These are phyloP conservation scores for Saxophila tyrrhenica DNA, from an alignment of 495 filamentous ascomycete species.

Conservation along the genomic window DNA sequence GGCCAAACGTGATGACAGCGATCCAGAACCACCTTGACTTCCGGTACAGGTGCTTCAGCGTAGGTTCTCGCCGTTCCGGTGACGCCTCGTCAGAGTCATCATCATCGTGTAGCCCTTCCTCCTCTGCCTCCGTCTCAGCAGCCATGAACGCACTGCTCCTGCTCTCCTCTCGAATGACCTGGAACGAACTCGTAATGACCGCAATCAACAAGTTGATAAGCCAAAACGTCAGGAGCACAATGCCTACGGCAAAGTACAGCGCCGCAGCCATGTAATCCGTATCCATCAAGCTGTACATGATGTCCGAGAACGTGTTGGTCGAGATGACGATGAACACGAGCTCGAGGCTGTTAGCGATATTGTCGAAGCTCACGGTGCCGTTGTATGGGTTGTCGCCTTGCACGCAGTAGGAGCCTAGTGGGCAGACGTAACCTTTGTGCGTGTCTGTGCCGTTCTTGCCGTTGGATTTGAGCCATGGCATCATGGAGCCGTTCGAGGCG, in stretches of 20 bases:
- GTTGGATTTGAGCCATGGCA: slow-evolving; percentile 54
- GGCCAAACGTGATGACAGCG: slow-evolving; percentile 60
- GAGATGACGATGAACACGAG: slow-evolving; percentile 99
- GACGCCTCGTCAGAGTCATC: slow-evolving; percentile 27
- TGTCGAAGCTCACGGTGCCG: slow-evolving; percentile 86
- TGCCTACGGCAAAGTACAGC: slow-evolving; percentile 62
- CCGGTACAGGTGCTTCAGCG: slow-evolving; percentile 57
- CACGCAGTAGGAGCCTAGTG: slow-evolving; percentile 67
- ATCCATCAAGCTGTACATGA: slow-evolving; percentile 85
- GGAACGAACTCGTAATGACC: slow-evolving; percentile 96
- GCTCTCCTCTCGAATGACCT: slow-evolving; percentile 95
- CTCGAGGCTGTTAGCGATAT: slow-evolving; percentile 81
- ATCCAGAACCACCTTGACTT: slow-evolving; percentile 73
- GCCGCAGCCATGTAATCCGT: slow-evolving; percentile 82
- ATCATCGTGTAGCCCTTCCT: slow-evolving; percentile 25
- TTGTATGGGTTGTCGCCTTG: slow-evolving; percentile 71
- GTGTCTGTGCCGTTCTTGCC: slow-evolving; percentile 33
- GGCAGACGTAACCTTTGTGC: slow-evolving; percentile 88
- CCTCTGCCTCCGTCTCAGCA: slow-evolving; percentile 41
- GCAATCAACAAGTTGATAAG: slow-evolving; percentile 93
- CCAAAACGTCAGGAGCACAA: slow-evolving; percentile 93
- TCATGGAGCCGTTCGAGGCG: slow-evolving; percentile 44
- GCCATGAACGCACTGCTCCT: slow-evolving; percentile 84
- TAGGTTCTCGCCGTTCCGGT: slow-evolving; percentile 38
- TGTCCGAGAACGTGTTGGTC: slow-evolving; percentile 87